These are phyloP conservation scores for Ballota nigra DNA, from an alignment of 257 asterid genomes.

Conservation along the genomic window DNA sequence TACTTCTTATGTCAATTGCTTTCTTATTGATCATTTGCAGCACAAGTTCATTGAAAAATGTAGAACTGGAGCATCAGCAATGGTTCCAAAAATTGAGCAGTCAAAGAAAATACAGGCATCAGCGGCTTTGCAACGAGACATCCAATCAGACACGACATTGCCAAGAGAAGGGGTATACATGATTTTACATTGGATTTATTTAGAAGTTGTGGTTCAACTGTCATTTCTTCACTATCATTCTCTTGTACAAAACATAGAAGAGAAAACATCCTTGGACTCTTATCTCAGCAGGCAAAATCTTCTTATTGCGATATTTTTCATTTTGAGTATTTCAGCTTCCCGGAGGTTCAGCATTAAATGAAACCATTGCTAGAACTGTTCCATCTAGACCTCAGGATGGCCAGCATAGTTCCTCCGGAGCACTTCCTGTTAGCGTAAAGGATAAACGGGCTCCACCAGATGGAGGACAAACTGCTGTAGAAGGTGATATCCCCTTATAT, in stretches of 20 bases:
- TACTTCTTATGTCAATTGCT: no score
- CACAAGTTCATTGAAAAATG: conserved; percentile 98
- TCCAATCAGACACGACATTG: conserved; percentile 49
- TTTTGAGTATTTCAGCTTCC: conserved; percentile 33
- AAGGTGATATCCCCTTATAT: no score
- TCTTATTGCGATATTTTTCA: conserved; percentile 11
- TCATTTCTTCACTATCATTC: conserved; percentile 4
- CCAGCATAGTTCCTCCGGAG: conserved; percentile 33
- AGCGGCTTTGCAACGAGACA: conserved; percentile 57
- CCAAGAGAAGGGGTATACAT: conserved; percentile 58
- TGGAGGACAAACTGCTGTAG: conserved; percentile 37
- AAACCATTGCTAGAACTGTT: conserved; percentile 62
- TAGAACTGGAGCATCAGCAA: conserved; percentile 76
- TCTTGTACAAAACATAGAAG: conserved; percentile 10
- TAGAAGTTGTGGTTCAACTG: conserved; percentile 16
- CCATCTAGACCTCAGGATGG: conserved; percentile 65
- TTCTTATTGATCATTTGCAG: conserved; percentile 40
- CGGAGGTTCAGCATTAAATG: conserved; percentile 47
- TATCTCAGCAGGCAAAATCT: background rate
- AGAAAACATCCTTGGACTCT: conserved; percentile 17
- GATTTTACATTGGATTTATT: conserved; percentile 15
- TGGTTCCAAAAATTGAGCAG: conserved; percentile 92
- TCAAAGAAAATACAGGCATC: conserved; percentile 73
- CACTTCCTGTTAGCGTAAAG: conserved; percentile 29
- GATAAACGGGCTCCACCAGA: conserved; percentile 29